phyloP scores from a whole-genome alignment of 1,284 basidiomycete genomes.

The Schizopora paradoxa region DNA sequence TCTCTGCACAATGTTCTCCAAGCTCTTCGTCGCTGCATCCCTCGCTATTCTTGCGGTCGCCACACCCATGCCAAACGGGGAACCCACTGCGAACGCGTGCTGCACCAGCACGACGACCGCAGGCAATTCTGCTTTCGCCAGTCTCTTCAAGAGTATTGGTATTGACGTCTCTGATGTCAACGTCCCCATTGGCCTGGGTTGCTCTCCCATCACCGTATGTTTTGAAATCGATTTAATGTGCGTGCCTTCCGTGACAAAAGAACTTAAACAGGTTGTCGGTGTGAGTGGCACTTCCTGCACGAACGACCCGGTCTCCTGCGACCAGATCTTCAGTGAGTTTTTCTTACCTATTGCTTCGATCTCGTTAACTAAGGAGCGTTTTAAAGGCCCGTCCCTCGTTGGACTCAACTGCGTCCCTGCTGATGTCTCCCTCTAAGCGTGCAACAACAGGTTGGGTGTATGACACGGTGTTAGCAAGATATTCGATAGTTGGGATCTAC shows the following conservation, averaged over 20 bases:
- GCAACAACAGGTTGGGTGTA: no score
- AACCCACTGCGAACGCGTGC: no score
- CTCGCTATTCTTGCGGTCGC: slow-evolving; percentile 19
- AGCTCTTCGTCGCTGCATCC: slow-evolving; percentile 13
- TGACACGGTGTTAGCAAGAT: no score
- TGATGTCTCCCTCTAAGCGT: no score
- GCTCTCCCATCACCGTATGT: slow-evolving; percentile 8
- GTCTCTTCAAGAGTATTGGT: slow-evolving; percentile 4
- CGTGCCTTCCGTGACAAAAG: not conserved
- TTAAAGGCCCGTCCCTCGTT: no score
- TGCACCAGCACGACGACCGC: slow-evolving; percentile 13
- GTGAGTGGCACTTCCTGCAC: not conserved
- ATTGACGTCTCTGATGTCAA: slow-evolving; percentile 8
- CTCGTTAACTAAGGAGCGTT: no score
- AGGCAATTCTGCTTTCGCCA: not conserved
- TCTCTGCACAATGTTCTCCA: slow-evolving; percentile 20
- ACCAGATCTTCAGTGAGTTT: slow-evolving; percentile 8
- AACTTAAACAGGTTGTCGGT: slow-evolving; percentile 11
- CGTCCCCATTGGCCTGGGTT: slow-evolving; percentile 5
- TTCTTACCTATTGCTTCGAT: no score
- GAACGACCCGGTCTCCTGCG: slow-evolving; percentile 9
- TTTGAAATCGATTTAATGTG: no score
- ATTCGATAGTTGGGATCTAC: no score
- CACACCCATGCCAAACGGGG: slow-evolving; percentile 6
- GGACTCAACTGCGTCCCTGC: no score